phyloP scores from a whole-genome alignment of 1,284 basidiomycete genomes.

The Fomes fomentarius region DNA sequence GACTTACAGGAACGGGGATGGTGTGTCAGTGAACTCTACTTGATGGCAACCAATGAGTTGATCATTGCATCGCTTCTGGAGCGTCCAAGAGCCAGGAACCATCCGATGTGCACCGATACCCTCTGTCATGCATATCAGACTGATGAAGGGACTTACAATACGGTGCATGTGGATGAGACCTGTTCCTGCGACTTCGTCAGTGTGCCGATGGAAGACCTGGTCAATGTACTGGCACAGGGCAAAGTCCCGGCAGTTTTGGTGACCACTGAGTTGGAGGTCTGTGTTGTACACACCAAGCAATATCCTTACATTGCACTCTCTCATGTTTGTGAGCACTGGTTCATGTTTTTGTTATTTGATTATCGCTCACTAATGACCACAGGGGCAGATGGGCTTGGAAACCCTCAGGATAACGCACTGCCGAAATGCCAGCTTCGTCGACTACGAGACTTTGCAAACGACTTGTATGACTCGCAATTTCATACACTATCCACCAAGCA shows the following conservation, averaged over 20 bases:
- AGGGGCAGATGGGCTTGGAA: slow-evolving; percentile 6
- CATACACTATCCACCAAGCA: neutral
- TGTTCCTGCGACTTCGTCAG: neutral
- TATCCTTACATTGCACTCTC: neutral
- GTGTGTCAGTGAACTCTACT: neutral
- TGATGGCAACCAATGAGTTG: neutral
- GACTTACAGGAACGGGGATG: neutral
- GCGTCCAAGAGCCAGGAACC: neutral
- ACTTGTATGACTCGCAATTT: neutral
- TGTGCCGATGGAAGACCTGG: neutral
- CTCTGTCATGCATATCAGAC: neutral
- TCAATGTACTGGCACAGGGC: neutral
- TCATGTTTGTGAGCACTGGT: neutral
- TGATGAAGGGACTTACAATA: neutral
- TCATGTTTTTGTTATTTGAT: neutral
- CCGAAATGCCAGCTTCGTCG: slow-evolving; percentile 4
- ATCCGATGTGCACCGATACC: neutral
- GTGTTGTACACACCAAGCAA: neutral
- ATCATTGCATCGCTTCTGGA: neutral
- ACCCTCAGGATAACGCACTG: neutral
- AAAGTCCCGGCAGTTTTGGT: neutral
- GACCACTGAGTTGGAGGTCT: neutral
- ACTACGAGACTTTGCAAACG: neutral
- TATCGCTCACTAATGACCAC: neutral
- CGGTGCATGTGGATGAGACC: neutral